Percentiles rank a stretch among this genome's conserved stretches.
Evolutionary conservation across 768 basidiomycete species (phyloP).

Genomic region (Mrakia hoshinonis): DNA sequence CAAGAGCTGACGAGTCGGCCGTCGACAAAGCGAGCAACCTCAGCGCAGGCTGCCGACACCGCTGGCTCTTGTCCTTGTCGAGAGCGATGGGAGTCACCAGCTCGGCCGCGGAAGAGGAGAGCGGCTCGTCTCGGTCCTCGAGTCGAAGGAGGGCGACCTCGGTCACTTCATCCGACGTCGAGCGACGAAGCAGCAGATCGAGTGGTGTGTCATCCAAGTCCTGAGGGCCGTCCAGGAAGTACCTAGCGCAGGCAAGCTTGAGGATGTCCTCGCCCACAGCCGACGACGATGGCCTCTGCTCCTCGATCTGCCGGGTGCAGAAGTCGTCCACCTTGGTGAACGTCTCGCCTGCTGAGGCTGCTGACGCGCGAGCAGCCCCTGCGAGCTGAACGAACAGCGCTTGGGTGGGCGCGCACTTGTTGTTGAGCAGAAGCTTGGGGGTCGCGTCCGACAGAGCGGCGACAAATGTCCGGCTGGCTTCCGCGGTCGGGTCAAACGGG

Average conservation of each 20-base stretch:
- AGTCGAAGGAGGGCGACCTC: conserved; percentile 14
- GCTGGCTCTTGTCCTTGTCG: background rate
- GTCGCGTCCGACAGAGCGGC: background rate
- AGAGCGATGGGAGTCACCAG: background rate
- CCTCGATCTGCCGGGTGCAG: background rate
- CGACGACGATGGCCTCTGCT: background rate
- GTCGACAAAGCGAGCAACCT: background rate
- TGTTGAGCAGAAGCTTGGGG: background rate
- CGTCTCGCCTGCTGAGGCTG: no score
- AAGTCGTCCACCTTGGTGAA: background rate
- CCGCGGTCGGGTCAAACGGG: background rate
- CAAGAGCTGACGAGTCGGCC: background rate
- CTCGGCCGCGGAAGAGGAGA: background rate
- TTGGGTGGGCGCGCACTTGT: conserved; percentile 20
- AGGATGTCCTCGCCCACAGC: background rate
- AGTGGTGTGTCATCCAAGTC: background rate
- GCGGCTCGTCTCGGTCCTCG: background rate
- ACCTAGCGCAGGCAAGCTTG: conserved; percentile 15
- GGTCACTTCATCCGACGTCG: background rate
- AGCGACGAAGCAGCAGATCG: background rate
- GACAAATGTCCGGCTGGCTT: background rate
- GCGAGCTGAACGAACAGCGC: conserved; percentile 20
- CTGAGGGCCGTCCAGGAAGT: background rate
- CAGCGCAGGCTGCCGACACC: background rate
- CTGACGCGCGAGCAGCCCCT: background rate